Percentiles rank a stretch among this genome's conserved stretches.
Evolutionary conservation across 768 basidiomycete genomes (phyloP).

Genomic region (Leccinum rimulosum): DNA sequence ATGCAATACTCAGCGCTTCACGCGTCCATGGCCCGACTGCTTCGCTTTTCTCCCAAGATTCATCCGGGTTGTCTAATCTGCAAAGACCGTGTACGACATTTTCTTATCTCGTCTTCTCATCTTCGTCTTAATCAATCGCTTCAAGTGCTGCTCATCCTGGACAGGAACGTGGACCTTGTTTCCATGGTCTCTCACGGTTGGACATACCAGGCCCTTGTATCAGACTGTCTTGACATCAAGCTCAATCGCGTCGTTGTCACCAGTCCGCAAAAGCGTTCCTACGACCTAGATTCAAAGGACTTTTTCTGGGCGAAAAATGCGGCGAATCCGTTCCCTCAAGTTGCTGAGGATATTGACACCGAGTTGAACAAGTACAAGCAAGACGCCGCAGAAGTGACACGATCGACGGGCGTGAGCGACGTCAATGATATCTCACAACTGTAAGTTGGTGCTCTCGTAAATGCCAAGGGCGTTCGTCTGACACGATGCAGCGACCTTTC

Average conservation of each 20-base stretch:
- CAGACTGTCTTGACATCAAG: slow-evolving; percentile 96
- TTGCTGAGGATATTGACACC: slow-evolving; percentile 93
- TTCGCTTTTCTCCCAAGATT: slow-evolving; percentile 75
- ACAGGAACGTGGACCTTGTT: slow-evolving; percentile 92
- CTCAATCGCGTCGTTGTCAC: slow-evolving; percentile 90
- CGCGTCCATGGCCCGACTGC: slow-evolving; percentile 53
- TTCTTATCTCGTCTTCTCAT: background rate
- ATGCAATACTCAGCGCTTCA: slow-evolving; percentile 71
- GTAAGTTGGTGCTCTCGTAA: slow-evolving; percentile 43
- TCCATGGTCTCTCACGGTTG: slow-evolving; percentile 95
- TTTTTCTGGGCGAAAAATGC: slow-evolving; percentile 99
- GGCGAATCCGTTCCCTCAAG: slow-evolving; percentile 94
- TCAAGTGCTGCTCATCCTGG: slow-evolving; percentile 87
- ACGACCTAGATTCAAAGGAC: slow-evolving; percentile 97
- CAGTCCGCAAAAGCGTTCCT: slow-evolving; percentile 71
- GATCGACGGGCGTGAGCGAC: slow-evolving; percentile 94
- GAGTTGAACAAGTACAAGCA: slow-evolving; percentile 92
- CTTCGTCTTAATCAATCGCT: slow-evolving; percentile 9
- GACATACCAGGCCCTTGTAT: slow-evolving; percentile 98
- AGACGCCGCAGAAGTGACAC: slow-evolving; percentile 95
- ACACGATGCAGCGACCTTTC: slow-evolving; percentile 64
- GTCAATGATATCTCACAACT: slow-evolving; percentile 93
- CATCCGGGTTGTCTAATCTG: slow-evolving; percentile 79
- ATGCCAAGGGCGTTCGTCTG: slow-evolving; percentile 2
- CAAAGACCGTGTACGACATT: slow-evolving; percentile 75